Base-by-base conservation (phyloP, 192 early-diverging fungal species). In the Powellomyces hirtus region DNA sequence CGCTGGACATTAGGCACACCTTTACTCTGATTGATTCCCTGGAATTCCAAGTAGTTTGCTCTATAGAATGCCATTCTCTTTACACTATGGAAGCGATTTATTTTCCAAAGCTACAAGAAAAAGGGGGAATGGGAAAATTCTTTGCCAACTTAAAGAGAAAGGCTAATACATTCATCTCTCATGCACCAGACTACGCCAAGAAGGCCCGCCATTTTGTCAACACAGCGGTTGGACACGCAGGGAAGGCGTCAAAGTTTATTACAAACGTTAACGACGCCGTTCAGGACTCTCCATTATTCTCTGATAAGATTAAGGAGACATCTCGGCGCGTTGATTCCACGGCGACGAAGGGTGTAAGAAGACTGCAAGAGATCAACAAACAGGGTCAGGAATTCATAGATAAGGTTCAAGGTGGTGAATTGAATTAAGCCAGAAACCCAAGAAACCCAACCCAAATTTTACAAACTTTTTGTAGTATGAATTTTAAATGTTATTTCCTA, bases 1-100 rank as follows among this genome's bases (percentile, higher is more conserved):
- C 13, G 22, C 36, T 66, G 64, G n/a, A 66, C 11, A 55, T 66
- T 66, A 0, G 64, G 29, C 44, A n/a, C n/a, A n/a, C n/a, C n/a
- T n/a, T n/a, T n/a, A n/a, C n/a, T n/a, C n/a, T n/a, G n/a, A n/a
- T n/a, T n/a, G n/a, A n/a, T n/a, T n/a, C n/a, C n/a, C n/a, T n/a
- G n/a, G n/a, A n/a, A n/a, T n/a, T n/a, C n/a, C 18, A 63, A 29
- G 20, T 26, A 11, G 38, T 63, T 63, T 10, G 37, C 62, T 45
- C 42, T 33, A 30, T 63, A 63, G 26, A 46, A 63, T 49, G 62
- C 62, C 62, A 63, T 63, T 10, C 26, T 53, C 26, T n/a, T 24
- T 26, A n/a, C n/a, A n/a, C n/a, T n/a, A n/a, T 53, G 8, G 26
- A 11, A 53, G 8, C 7, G 7, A 18, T 53, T n/a, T 53, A n/a